phyloP scores from a whole-genome alignment of 2,329 filamentous ascomycete genomes.

The Pseudocercospora ulei region DNA sequence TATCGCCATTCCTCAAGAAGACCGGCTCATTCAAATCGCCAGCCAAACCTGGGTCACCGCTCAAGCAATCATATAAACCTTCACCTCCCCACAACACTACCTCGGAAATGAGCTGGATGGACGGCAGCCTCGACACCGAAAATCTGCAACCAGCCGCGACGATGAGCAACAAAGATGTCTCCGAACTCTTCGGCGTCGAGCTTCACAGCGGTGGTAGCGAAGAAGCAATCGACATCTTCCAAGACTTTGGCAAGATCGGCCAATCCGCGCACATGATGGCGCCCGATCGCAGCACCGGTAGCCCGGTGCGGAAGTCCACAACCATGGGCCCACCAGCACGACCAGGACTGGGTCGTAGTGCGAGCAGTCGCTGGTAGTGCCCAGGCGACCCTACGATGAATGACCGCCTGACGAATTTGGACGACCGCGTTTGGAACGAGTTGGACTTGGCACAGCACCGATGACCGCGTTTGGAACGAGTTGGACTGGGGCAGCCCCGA shows the following conservation, averaged over 20 bases:
- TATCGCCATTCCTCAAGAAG: conserved; percentile 30
- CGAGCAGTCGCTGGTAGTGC: conserved; percentile 30
- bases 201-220: conserved; percentile 51
- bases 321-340: conserved; percentile 28
- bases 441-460: conserved; percentile 1
- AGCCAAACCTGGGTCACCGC: conserved; percentile 31
- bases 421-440: conserved; percentile 13
- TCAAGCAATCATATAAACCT: conserved; percentile 29
- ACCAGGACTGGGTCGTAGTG: conserved; percentile 27
- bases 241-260: conserved; percentile 68
- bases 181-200: conserved; percentile 48
- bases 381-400: conserved; percentile 10
- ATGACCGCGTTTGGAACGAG: neutral
- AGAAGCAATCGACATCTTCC: conserved; percentile 58
- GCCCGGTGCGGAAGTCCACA: conserved; percentile 27
- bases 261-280: conserved; percentile 19
- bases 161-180: conserved; percentile 38
- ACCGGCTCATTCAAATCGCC: conserved; percentile 23
- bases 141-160: conserved; percentile 19
- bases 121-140: conserved; percentile 22
- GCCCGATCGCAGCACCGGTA: conserved; percentile 29
- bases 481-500: neutral
- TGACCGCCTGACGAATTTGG: conserved; percentile 16
- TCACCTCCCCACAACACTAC: conserved; percentile 13
- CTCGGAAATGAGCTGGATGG: conserved; percentile 28